phyloP scores from a whole-genome alignment of 1,284 basidiomycete species.

The Boletus smithii region DNA sequence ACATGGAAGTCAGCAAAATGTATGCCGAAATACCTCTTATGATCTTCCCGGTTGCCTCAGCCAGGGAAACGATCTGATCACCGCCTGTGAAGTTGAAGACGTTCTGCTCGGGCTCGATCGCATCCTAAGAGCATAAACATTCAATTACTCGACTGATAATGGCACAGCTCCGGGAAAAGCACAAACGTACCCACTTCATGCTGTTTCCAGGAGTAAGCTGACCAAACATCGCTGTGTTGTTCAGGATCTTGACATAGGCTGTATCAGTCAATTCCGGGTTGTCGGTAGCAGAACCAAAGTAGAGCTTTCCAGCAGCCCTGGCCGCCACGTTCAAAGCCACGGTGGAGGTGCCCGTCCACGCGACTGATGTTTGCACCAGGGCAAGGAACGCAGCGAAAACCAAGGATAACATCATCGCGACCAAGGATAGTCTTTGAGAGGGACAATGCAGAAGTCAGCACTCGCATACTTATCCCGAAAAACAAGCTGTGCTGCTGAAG shows the following conservation, averaged over 20 bases:
- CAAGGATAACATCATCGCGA: slow-evolving; percentile 3
- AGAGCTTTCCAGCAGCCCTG: slow-evolving; percentile 48
- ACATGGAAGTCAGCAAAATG: background rate
- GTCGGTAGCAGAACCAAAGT: slow-evolving; percentile 61
- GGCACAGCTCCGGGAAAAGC: background rate
- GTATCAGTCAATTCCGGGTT: slow-evolving; percentile 50
- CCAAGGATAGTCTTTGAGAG: background rate
- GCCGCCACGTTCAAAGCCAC: slow-evolving; percentile 39
- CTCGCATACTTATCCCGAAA: background rate
- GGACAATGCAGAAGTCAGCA: background rate
- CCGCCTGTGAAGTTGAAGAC: slow-evolving; percentile 28
- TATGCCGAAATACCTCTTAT: slow-evolving; percentile 15
- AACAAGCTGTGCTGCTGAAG: background rate
- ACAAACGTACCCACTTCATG: slow-evolving; percentile 22
- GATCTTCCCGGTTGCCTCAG: slow-evolving; percentile 21
- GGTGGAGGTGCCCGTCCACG: slow-evolving; percentile 10
- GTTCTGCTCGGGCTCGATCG: slow-evolving; percentile 23
- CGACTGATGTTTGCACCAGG: slow-evolving; percentile 1
- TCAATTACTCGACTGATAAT: background rate
- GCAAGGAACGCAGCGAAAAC: slow-evolving; percentile 8
- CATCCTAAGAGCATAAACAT: slow-evolving; percentile 8
- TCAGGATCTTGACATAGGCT: slow-evolving; percentile 36
- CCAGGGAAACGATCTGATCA: slow-evolving; percentile 28
- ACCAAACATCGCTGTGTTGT: slow-evolving; percentile 13
- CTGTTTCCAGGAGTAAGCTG: slow-evolving; percentile 24